Conservation (phyloP, 1,139 yeast species). For the Meyerozyma sp. region DNA sequence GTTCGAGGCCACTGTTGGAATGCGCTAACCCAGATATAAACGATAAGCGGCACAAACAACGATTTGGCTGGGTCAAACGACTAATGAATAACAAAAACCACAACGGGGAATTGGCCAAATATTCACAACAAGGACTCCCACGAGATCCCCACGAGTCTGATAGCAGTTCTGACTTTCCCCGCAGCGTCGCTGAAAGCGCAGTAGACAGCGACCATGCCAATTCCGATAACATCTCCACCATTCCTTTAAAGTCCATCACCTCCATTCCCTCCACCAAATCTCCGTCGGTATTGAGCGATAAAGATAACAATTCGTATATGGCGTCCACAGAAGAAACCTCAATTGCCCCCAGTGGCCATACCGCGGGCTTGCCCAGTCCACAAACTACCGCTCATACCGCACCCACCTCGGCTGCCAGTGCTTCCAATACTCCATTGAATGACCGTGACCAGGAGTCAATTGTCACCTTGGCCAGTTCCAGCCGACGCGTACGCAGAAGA, state of each 20-base stretch:
- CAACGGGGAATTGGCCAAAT: conserved; percentile 3
- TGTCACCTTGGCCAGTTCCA: conserved; percentile 49
- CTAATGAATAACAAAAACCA: conserved; percentile 20
- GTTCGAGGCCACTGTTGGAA: background rate
- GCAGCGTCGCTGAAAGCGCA: conserved; percentile 1
- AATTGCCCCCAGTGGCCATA: conserved; percentile 35
- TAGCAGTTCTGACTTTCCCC: background rate
- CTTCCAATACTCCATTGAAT: conserved; percentile 3
- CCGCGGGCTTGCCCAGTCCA: conserved; percentile 4
- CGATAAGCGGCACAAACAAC: conserved; percentile 18
- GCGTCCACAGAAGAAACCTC: conserved; percentile 54
- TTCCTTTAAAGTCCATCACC: conserved; percentile 47
- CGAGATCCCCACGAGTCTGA: conserved; percentile 3
- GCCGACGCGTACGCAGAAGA: conserved; percentile 44
- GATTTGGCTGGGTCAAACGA: conserved; percentile 45
- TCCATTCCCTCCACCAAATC: conserved; percentile 45
- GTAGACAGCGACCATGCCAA: conserved; percentile 8
- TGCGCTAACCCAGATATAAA: conserved; percentile 3
- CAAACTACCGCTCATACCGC: conserved; percentile 5
- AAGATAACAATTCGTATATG: conserved; percentile 33
- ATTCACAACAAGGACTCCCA: conserved; percentile 3
- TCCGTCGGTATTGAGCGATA: conserved; percentile 40
- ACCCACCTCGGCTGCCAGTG: conserved; percentile 2
- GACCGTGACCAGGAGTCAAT: conserved; percentile 50
- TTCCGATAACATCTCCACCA: conserved; percentile 43